Evolutionary conservation across 176 grass and related monocot species (phyloP).

Genomic region (Areca catechu): DNA sequence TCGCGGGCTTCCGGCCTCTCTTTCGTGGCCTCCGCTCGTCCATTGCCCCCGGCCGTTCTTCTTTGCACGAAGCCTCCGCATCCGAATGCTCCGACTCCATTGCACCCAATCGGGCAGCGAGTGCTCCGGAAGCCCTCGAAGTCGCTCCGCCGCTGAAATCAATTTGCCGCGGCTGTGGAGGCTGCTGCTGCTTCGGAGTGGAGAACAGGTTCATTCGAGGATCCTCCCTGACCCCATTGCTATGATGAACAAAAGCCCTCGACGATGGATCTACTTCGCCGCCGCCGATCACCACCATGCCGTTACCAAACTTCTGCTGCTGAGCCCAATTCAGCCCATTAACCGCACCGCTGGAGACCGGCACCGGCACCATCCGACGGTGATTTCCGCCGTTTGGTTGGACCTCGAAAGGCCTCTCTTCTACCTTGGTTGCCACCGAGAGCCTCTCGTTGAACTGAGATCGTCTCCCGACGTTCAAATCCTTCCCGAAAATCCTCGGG

Average conservation of each 20-base stretch:
- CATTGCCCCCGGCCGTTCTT: background rate
- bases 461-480: constrained; percentile 13
- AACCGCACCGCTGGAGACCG: constrained; percentile 8
- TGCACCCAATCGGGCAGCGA: constrained; percentile 1
- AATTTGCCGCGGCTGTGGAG: constrained; percentile 8
- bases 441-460: background rate
- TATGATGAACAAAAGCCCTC: background rate
- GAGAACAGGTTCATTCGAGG: background rate
- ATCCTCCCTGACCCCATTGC: background rate
- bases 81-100: constrained; percentile 22
- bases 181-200: background rate
- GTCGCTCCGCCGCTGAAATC: constrained; percentile 17
- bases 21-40: constrained; percentile 61
- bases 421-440: background rate
- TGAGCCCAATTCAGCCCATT: constrained; percentile 1
- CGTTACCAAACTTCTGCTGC: no score
- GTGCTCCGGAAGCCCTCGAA: background rate
- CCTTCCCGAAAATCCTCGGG: constrained; percentile 44
- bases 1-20: constrained; percentile 77
- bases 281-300: no score
- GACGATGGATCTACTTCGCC: no score
- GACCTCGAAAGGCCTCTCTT: background rate
- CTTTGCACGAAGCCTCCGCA: constrained; percentile 6
- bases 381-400: background rate
- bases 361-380: constrained; percentile 5